Conservation (phyloP, 2,329 filamentous ascomycete genomes). For the Bipolaris oryzae region DNA sequence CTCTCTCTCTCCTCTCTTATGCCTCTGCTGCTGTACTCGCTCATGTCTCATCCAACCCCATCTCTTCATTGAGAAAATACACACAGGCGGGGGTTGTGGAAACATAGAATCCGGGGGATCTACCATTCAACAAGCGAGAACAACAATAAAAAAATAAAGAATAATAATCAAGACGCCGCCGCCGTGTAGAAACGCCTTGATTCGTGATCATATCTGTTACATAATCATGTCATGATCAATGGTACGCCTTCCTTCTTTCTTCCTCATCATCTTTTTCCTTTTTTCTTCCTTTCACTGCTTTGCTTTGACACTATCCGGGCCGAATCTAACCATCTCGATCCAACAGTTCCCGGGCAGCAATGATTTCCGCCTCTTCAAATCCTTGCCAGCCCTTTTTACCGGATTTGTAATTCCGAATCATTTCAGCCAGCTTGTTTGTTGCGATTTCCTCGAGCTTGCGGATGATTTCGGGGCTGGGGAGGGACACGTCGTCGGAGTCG, state of each 20-base stretch:
- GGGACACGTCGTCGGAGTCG: slow-evolving; percentile 51
- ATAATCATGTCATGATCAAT: neutral
- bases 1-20: no score
- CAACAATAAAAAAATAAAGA: neutral
- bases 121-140: neutral
- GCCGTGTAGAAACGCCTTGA: neutral
- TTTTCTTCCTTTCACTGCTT: neutral
- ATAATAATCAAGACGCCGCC: neutral
- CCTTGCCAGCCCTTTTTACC: slow-evolving; percentile 72
- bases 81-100: neutral
- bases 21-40: no score
- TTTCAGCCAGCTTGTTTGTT: slow-evolving; percentile 76
- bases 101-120: neutral
- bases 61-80: neutral
- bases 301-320: slow-evolving; percentile 21
- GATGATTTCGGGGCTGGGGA: slow-evolving; percentile 65
- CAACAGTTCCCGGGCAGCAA: slow-evolving; percentile 72
- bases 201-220: neutral
- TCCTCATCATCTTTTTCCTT: neutral
- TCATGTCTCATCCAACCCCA: neutral
- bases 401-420: slow-evolving; percentile 67
- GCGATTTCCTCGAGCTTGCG: slow-evolving; percentile 73
- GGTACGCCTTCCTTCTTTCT: neutral
- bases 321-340: slow-evolving; percentile 55
- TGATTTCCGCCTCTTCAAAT: slow-evolving; percentile 73